These are phyloP conservation scores for Isatis lusitanica DNA, from an alignment of 441 rosid species.

Conservation along the genomic window DNA sequence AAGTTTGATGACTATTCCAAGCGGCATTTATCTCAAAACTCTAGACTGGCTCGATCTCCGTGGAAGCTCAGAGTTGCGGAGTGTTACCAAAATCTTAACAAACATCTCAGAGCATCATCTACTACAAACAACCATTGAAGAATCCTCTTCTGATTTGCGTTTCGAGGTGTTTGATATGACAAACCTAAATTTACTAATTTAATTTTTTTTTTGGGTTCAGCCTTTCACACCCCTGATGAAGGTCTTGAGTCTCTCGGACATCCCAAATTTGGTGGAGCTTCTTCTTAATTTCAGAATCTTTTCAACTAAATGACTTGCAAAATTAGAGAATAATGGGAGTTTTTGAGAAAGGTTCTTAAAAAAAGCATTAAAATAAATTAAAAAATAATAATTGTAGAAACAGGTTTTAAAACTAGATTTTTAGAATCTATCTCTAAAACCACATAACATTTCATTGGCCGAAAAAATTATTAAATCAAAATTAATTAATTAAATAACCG, in stretches of 20 bases:
- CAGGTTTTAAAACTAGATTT: too few relatives aligned
- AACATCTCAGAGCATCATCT: constrained; percentile 2
- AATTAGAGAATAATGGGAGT: too few relatives aligned
- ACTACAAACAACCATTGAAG: neutral
- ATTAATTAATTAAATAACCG: too few relatives aligned
- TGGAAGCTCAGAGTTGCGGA: constrained; percentile 9
- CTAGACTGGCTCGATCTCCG: neutral
- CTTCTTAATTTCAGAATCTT: neutral
- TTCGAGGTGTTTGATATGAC: neutral
- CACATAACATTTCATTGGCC: too few relatives aligned
- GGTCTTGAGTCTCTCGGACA: neutral
- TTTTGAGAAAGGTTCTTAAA: too few relatives aligned
- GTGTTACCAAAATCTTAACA: neutral
- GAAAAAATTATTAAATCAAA: too few relatives aligned
- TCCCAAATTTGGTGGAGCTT: constrained; percentile 10
- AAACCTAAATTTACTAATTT: too few relatives aligned
- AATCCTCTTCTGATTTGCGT: neutral
- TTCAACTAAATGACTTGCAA: neutral
- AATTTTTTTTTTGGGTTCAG: too few relatives aligned
- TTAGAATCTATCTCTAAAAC: too few relatives aligned
- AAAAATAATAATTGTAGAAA: too few relatives aligned
- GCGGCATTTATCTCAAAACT: neutral
- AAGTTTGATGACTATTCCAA: constrained; percentile 14
- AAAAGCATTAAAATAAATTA: too few relatives aligned
- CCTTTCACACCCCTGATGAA: neutral